phyloP scores from a whole-genome alignment of 768 basidiomycete genomes.

The Hydnum rufescens region DNA sequence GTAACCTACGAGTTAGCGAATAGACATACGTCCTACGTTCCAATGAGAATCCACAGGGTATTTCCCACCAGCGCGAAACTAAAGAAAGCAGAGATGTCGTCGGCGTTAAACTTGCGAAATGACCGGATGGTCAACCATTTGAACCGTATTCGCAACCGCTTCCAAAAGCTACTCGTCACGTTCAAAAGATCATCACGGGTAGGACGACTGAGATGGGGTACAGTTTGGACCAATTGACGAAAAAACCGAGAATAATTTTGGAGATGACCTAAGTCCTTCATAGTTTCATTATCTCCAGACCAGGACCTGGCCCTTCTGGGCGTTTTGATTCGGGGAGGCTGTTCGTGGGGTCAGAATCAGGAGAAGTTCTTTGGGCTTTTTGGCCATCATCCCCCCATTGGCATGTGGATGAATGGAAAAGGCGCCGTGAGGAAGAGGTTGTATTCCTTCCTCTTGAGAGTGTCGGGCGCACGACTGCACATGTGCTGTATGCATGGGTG shows the following conservation, averaged over 20 bases:
- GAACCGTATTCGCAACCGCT: slow-evolving; percentile 75
- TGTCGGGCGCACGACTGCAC: too few relatives aligned
- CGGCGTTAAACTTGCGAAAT: slow-evolving; percentile 86
- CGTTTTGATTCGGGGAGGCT: too few relatives aligned
- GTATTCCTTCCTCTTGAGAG: too few relatives aligned
- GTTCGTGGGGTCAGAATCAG: too few relatives aligned
- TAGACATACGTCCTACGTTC: slow-evolving; percentile 39
- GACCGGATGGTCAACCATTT: slow-evolving; percentile 94
- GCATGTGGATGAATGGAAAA: too few relatives aligned
- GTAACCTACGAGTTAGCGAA: neutral
- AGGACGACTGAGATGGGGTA: slow-evolving; percentile 48
- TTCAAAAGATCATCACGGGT: slow-evolving; percentile 78
- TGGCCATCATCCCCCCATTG: too few relatives aligned
- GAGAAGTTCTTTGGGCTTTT: too few relatives aligned
- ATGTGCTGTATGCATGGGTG: too few relatives aligned
- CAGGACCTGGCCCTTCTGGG: neutral
- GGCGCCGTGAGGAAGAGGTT: too few relatives aligned
- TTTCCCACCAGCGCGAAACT: slow-evolving; percentile 95
- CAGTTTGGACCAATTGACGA: slow-evolving; percentile 51
- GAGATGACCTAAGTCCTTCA: slow-evolving; percentile 8
- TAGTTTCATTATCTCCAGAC: neutral
- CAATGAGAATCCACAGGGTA: slow-evolving; percentile 85
- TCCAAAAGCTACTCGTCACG: slow-evolving; percentile 78
- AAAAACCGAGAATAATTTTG: slow-evolving; percentile 53
- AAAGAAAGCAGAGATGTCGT: slow-evolving; percentile 91